Evolutionary conservation across 192 early-diverging fungal genomes (phyloP).

Genomic region (Linnemannia zychae): DNA sequence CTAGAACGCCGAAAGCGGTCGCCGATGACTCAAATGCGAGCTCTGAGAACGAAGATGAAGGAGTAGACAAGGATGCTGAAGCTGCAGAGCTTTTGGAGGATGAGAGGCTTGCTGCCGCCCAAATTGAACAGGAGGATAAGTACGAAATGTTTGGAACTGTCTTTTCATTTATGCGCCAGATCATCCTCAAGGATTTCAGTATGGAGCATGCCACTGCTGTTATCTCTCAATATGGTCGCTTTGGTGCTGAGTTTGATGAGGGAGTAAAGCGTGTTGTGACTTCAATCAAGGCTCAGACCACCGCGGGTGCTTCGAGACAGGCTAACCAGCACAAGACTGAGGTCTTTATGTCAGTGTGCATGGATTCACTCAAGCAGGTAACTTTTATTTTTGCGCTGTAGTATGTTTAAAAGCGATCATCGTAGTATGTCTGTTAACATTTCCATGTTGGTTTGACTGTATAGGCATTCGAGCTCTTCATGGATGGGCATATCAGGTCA

Average conservation of each 20-base stretch:
- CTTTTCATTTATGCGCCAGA: slow-evolving; percentile 56
- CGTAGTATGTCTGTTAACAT: not conserved
- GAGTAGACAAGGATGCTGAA: slow-evolving; percentile 4
- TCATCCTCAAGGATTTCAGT: slow-evolving; percentile 60
- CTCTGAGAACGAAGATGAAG: not conserved
- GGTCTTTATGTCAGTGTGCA: slow-evolving; percentile 48
- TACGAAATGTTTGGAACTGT: slow-evolving; percentile 57
- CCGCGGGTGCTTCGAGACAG: slow-evolving; percentile 13
- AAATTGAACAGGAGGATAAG: slow-evolving; percentile 49
- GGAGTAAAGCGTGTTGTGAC: slow-evolving; percentile 58
- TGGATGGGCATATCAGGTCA: slow-evolving; percentile 30
- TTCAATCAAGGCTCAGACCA: slow-evolving; percentile 54
- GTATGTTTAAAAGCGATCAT: too few relatives aligned
- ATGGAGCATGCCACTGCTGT: slow-evolving; percentile 42
- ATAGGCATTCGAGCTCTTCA: slow-evolving; percentile 47
- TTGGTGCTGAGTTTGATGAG: slow-evolving; percentile 61
- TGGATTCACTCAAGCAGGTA: slow-evolving; percentile 62
- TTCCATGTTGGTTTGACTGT: not conserved
- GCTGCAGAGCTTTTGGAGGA: slow-evolving; percentile 28
- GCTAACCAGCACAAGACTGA: slow-evolving; percentile 25
- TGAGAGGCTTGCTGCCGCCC: slow-evolving; percentile 25
- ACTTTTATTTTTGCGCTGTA: not conserved
- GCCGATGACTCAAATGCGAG: not conserved
- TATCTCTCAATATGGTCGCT: slow-evolving; percentile 53
- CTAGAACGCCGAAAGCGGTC: slow-evolving; percentile 18